Evolutionary conservation across 1,284 basidiomycete species (phyloP).

Genomic region (Fomitopsis palustris): DNA sequence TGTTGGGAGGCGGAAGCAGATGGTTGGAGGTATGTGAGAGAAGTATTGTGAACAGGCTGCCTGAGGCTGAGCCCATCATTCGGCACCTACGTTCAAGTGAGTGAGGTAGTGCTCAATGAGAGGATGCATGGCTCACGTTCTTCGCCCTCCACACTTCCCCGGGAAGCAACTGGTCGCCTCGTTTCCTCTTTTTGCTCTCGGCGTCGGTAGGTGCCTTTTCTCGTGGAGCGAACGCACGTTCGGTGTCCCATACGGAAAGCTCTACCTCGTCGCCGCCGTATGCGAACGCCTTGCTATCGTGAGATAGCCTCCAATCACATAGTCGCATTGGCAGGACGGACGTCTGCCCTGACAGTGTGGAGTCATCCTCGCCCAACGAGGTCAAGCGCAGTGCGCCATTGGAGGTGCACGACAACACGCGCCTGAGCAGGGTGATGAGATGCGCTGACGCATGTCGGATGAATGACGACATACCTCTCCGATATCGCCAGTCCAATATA

Average conservation of each 20-base stretch:
- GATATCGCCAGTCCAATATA: constrained; percentile 59
- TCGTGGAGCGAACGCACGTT: constrained; percentile 52
- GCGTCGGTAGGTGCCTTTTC: constrained; percentile 19
- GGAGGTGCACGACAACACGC: constrained; percentile 64
- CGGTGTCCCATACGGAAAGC: constrained; percentile 77
- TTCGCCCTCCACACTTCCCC: constrained; percentile 80
- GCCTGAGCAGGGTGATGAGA: constrained; percentile 29
- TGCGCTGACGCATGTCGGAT: background rate
- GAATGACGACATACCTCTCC: constrained; percentile 36
- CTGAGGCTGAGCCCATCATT: constrained; percentile 79
- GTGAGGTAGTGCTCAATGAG: background rate
- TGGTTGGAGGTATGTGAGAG: constrained; percentile 52
- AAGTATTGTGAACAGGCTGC: constrained; percentile 77
- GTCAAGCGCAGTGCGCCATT: constrained; percentile 64
- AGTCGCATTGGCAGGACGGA: constrained; percentile 60
- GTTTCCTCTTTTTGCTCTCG: constrained; percentile 64
- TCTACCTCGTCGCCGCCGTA: constrained; percentile 90
- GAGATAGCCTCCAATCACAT: constrained; percentile 60
- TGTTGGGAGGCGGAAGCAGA: constrained; percentile 37
- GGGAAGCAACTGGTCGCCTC: constrained; percentile 56
- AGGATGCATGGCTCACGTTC: constrained; percentile 42
- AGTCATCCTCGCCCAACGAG: constrained; percentile 27
- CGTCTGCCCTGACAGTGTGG: constrained; percentile 18
- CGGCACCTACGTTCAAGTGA: constrained; percentile 46
- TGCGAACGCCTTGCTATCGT: constrained; percentile 55